These are phyloP conservation scores for Penicillium cataractarum DNA, from an alignment of 495 filamentous ascomycete species.

Conservation along the genomic window DNA sequence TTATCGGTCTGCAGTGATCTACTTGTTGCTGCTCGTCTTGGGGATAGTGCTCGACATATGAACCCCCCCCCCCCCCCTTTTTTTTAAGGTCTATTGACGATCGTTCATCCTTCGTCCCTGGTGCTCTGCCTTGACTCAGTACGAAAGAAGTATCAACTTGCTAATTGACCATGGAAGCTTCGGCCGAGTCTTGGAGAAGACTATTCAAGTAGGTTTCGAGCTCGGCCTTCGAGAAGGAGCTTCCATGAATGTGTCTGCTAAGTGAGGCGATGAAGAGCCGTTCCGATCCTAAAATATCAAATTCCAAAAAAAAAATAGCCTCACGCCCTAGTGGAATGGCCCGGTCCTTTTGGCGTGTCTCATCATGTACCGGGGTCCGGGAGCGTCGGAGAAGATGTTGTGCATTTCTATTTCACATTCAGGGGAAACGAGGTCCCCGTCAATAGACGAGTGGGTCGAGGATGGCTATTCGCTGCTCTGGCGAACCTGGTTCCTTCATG, in stretches of 20 bases:
- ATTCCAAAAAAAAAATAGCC: constrained; percentile 11
- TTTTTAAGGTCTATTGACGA: neutral
- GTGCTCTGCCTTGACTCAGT: neutral
- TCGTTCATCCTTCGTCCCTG: neutral
- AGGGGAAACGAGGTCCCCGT: neutral
- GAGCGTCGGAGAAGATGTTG: constrained; percentile 2
- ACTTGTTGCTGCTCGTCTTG: neutral
- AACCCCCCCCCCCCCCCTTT: too few species aligned
- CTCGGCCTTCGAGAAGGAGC: neutral
- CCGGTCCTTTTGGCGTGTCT: constrained; percentile 9
- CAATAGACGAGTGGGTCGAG: constrained; percentile 1
- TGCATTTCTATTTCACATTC: neutral
- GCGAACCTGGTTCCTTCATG: too few species aligned
- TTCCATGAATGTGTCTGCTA: neutral
- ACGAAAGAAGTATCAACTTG: neutral
- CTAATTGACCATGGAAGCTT: neutral
- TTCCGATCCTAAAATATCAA: neutral
- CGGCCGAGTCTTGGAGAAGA: neutral
- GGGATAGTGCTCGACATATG: neutral
- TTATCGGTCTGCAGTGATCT: neutral
- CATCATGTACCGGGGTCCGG: neutral
- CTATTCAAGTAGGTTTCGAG: neutral
- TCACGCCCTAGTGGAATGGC: constrained; percentile 9
- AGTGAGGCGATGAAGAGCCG: neutral
- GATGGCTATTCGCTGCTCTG: neutral